Evolutionary conservation across 768 basidiomycete genomes (phyloP).

Genomic region (Lentinula aciculospora): DNA sequence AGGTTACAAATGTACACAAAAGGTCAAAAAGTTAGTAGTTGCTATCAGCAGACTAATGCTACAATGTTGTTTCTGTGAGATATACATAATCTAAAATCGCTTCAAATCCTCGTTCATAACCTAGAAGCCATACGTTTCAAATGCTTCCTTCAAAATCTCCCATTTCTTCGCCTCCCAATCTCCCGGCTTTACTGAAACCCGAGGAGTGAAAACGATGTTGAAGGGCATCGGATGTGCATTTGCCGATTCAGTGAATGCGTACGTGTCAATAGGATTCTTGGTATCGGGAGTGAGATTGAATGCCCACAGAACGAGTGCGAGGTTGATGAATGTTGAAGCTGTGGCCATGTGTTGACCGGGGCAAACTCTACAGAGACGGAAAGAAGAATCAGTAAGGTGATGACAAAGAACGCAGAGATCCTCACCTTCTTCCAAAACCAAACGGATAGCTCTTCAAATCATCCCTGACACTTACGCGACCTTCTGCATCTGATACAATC

Average conservation of each 20-base stretch:
- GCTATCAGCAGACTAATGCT: no score
- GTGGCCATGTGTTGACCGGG: constrained; percentile 59
- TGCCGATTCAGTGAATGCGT: constrained; percentile 58
- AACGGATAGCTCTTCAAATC: constrained; percentile 50
- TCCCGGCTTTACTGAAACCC: neutral
- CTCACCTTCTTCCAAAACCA: constrained; percentile 49
- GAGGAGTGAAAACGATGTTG: constrained; percentile 31
- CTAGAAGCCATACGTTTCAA: neutral
- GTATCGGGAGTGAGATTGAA: constrained; percentile 53
- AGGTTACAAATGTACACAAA: no score
- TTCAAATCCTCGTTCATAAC: no score
- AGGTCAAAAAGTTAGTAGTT: no score
- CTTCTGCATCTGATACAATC: constrained; percentile 36
- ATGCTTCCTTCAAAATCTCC: constrained; percentile 2
- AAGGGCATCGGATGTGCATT: constrained; percentile 64
- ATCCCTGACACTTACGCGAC: constrained; percentile 42
- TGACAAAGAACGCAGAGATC: neutral
- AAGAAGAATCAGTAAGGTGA: neutral
- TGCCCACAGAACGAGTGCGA: constrained; percentile 59
- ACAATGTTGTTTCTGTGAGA: no score
- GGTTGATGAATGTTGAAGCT: constrained; percentile 57
- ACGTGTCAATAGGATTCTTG: constrained; percentile 48
- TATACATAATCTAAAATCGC: no score
- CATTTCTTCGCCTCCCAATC: constrained; percentile 3
- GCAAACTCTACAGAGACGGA: constrained; percentile 30